Evolutionary conservation across 2,329 filamentous ascomycete genomes (phyloP).

Genomic region (Aspergillus tubingensis): DNA sequence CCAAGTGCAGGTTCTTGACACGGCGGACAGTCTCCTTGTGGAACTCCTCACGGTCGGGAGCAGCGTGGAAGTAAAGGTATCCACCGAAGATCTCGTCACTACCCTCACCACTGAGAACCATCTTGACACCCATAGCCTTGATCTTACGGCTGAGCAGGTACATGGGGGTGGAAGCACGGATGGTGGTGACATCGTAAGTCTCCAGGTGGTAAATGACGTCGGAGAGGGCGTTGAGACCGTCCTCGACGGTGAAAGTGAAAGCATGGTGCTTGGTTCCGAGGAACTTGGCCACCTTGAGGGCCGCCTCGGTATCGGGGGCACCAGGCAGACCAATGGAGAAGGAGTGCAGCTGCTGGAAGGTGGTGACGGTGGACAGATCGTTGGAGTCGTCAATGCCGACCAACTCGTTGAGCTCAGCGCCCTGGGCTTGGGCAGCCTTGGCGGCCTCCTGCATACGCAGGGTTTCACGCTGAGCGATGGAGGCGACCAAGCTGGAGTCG

Average conservation of each 20-base stretch:
- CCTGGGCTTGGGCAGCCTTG: constrained; percentile 48
- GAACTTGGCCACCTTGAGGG: constrained; percentile 91
- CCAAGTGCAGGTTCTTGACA: constrained; percentile 92
- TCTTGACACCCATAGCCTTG: constrained; percentile 99
- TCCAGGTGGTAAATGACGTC: constrained; percentile 99
- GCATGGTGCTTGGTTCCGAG: constrained; percentile 97
- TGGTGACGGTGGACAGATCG: constrained; percentile 83
- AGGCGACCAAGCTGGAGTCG: constrained; percentile 91
- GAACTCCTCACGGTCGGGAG: constrained; percentile 87
- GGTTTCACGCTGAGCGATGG: constrained; percentile 93
- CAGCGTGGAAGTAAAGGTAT: constrained; percentile 97
- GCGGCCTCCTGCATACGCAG: constrained; percentile 69
- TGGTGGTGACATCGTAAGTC: constrained; percentile 97
- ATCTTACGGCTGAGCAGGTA: constrained; percentile 97
- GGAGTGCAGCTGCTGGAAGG: constrained; percentile 93
- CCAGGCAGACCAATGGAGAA: constrained; percentile 97
- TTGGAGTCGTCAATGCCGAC: constrained; percentile 95
- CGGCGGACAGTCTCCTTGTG: constrained; percentile 92
- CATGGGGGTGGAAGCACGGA: constrained; percentile 98
- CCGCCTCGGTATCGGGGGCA: constrained; percentile 89
- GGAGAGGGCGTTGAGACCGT: constrained; percentile 92
- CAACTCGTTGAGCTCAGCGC: constrained; percentile 56
- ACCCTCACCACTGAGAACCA: constrained; percentile 96
- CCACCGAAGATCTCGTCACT: constrained; percentile 98
- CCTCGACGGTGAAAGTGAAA: constrained; percentile 97